Conservation (phyloP, 1,139 yeast genomes). For the Candida tetrigidarum region DNA sequence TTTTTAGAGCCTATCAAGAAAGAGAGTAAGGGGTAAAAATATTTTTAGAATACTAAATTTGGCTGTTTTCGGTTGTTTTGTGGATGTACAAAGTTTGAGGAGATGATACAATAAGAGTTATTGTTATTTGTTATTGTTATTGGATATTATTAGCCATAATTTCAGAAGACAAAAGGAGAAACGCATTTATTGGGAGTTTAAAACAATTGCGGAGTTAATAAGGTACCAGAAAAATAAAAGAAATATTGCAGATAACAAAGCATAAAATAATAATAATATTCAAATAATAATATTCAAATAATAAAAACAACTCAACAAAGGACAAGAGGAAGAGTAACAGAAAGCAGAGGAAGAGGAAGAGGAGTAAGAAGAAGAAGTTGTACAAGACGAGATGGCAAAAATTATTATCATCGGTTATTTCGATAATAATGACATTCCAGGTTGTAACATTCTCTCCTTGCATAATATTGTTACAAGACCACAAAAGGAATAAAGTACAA, state of each 20-base stretch:
- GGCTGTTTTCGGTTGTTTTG: too few species aligned
- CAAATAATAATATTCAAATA: too few species aligned
- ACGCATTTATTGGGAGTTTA: background rate
- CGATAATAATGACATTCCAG: background rate
- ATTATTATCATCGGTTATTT: slow-evolving; percentile 1
- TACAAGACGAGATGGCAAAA: background rate
- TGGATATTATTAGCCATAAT: too few species aligned
- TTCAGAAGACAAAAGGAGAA: background rate
- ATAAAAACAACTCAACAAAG: too few species aligned
- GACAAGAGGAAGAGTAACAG: background rate
- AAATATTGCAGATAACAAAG: background rate
- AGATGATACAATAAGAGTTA: too few species aligned
- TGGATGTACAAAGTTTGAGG: background rate
- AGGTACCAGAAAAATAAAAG: background rate
- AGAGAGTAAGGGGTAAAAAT: too few species aligned
- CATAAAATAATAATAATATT: too few species aligned
- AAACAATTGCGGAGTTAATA: background rate
- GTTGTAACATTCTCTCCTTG: slow-evolving; percentile 8
- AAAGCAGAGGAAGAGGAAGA: background rate
- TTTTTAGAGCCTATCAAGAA: too few species aligned
- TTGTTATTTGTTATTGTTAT: too few species aligned
- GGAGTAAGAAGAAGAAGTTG: background rate
- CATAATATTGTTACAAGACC: too few species aligned
- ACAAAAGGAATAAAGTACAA: background rate
- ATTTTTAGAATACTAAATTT: too few species aligned